Conservation (phyloP, 1,139 yeast genomes). For the Taphrina betulina region DNA sequence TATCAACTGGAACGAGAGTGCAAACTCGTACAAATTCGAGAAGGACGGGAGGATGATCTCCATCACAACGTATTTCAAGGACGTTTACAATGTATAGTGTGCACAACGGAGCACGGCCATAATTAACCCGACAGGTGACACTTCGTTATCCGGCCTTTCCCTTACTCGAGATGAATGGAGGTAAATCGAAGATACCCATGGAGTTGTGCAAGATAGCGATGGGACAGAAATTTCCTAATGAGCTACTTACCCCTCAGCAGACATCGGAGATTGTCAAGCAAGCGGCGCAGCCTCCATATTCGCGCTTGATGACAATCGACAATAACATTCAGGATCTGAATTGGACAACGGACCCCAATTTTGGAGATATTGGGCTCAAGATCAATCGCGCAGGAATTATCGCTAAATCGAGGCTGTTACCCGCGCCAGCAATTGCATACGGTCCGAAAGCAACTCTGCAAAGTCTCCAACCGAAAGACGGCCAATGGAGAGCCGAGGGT, state of each 20-base stretch:
- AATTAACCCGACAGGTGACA: conserved; percentile 20
- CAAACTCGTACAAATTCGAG: conserved; percentile 32
- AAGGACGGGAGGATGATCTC: conserved; percentile 25
- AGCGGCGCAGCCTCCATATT: conserved; percentile 25
- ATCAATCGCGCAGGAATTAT: conserved; percentile 25
- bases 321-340: conserved; percentile 28
- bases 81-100: conserved; percentile 34
- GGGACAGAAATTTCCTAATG: conserved; percentile 36
- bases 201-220: conserved; percentile 33
- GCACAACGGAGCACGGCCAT: conserved; percentile 24
- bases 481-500: conserved; percentile 36
- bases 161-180: conserved; percentile 32
- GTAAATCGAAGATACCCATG: conserved; percentile 34
- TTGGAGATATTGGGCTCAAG: conserved; percentile 33
- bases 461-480: conserved; percentile 32
- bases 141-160: conserved; percentile 35
- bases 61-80: conserved; percentile 34
- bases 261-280: conserved; percentile 34
- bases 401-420: conserved; percentile 35
- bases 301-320: conserved; percentile 22
- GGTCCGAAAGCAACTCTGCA: conserved; percentile 18
- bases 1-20: conserved; percentile 26
- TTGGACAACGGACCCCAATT: conserved; percentile 35
- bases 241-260: conserved; percentile 33
- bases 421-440: conserved; percentile 34